Base-by-base conservation (phyloP, 371 early-diverging fungal genomes). In the Encephalitozoon intestinalis region DNA sequence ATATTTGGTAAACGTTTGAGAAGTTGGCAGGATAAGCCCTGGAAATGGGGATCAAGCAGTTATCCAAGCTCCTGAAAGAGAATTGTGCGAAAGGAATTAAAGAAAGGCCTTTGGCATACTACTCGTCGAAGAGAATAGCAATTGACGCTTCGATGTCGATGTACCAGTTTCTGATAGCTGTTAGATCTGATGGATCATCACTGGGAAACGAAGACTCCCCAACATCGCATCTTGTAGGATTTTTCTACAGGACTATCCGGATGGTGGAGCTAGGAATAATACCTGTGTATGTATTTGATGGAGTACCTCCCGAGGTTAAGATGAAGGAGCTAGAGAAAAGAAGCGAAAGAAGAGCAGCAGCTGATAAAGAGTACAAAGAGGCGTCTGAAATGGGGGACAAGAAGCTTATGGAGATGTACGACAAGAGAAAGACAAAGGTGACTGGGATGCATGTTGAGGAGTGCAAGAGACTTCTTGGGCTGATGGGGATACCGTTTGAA, bases 141-240 rank as follows among this genome's bases (percentile, higher is more conserved):
- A 92, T 95, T 73, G 98, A 98, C 83, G 97, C 94, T 9, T 94
- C 93, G 52, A 95, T 94, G 91, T 90, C 90, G 70, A 90, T 97
- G 54, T 99, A 99, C 84, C 99, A 99, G 88, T 97, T 97, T 86
- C 89, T 99, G 85, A 92, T 99, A 76, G 97, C 98, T 4, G 95
- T 99, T 37, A 87, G 98, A 53, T 86, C 87, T 31, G 95, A 95
- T 73, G 97, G 97, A 2, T 88, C 89, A 80, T 87, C 90, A 67
- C 87, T 98, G 44, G 90, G 89, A 18, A 90, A 89, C 74, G 87
- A 87, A 8, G 98, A 97, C 43, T 91, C 92, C 75, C 93, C 94
- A 0, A 99, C 98, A 15, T 91, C 92, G 86, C 99, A 99, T 84
- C 84, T 99, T 50, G 90, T 95, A 88, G 99, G 99, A 7, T 88